A percentile compares a stretch with the other conserved stretches of the same genome.
These are phyloP conservation scores for Acer yangbiense DNA, from an alignment of 345 rosid genomes.

Conservation along the genomic window DNA sequence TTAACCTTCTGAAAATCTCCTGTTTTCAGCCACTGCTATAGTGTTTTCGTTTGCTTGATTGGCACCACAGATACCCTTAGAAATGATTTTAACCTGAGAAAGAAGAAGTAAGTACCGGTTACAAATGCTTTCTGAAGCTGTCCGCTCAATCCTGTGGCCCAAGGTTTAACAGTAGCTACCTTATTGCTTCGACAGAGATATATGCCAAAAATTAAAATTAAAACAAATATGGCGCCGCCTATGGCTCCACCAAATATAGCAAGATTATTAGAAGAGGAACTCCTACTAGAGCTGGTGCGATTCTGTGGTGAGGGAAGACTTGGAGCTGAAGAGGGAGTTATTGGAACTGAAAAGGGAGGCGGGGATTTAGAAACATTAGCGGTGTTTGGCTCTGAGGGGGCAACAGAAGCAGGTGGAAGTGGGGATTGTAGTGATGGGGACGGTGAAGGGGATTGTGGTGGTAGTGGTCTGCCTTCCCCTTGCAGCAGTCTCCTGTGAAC, in stretches of 20 bases:
- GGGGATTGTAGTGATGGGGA: constrained; percentile 2
- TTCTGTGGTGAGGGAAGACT: neutral
- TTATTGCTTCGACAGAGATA: constrained; percentile 41
- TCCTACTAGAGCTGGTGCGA: neutral
- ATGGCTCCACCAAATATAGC: constrained; percentile 38
- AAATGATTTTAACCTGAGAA: constrained; percentile 14
- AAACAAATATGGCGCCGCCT: constrained; percentile 38
- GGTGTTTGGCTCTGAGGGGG: constrained; percentile 15
- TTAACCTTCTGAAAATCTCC: too few species aligned
- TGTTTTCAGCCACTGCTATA: neutral
- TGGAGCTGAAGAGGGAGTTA: constrained; percentile 14
- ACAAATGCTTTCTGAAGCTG: constrained; percentile 89
- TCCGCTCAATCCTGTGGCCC: constrained; percentile 96
- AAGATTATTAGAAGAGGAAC: constrained; percentile 19
- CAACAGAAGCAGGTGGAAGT: constrained; percentile 14
- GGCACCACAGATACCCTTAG: constrained; percentile 17
- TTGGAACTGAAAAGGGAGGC: constrained; percentile 13
- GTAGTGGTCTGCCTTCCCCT: neutral
- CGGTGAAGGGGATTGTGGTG: neutral
- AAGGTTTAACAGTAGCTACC: constrained; percentile 78
- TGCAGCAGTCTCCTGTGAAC: constrained; percentile 41
- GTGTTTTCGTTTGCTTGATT: constrained; percentile 14
- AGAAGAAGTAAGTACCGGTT: constrained; percentile 52
- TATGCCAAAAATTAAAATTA: constrained; percentile 37
- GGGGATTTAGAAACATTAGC: constrained; percentile 24